These are phyloP conservation scores for Fusarium devonianum DNA, from an alignment of 2,329 filamentous ascomycete species.

Conservation along the genomic window DNA sequence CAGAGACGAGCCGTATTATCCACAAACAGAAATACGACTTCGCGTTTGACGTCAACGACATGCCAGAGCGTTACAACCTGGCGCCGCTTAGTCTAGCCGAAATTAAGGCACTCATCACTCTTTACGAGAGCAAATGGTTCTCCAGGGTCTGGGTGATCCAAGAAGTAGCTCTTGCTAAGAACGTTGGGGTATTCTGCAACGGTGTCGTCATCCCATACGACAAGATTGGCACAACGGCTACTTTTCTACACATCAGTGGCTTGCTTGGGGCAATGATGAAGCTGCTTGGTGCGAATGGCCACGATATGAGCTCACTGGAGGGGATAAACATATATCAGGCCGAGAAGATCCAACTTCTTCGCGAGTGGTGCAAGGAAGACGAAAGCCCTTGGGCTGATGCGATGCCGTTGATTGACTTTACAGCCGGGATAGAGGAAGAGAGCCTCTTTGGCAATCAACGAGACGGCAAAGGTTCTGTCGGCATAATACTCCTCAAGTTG, in stretches of 20 bases:
- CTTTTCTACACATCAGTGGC: not conserved
- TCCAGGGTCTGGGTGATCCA: not conserved
- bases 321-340: not conserved
- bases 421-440: not conserved
- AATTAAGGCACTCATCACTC: not conserved
- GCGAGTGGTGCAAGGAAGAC: not conserved
- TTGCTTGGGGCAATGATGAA: not conserved
- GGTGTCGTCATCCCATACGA: not conserved
- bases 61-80: not conserved
- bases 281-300: not conserved
- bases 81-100: not conserved
- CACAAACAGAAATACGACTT: not conserved
- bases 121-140: slow-evolving; percentile 1
- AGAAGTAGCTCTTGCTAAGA: not conserved
- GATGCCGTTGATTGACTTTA: not conserved
- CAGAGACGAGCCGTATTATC: not conserved
- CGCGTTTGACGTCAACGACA: not conserved
- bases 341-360: not conserved
- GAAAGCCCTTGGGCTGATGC: not conserved
- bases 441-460: not conserved
- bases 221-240: not conserved
- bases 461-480: not conserved
- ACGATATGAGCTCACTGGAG: not conserved
- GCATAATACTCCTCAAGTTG: not conserved
- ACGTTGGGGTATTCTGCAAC: not conserved